Evolutionary conservation across 306 rosid genomes (phyloP).

Genomic region (Comarum palustre): DNA sequence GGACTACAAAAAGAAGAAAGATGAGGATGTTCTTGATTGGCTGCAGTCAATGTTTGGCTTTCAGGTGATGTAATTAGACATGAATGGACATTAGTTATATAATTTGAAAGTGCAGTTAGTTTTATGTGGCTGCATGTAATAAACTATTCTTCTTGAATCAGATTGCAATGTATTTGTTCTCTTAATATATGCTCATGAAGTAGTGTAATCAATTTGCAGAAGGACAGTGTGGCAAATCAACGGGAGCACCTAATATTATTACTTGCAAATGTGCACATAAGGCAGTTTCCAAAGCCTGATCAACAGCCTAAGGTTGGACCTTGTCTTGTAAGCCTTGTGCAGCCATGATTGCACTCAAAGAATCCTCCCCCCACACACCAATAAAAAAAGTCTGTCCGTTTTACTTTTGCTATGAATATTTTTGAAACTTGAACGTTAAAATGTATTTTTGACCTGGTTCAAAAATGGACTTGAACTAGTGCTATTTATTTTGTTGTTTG

Average conservation of each 20-base stretch:
- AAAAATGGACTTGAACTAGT: neutral
- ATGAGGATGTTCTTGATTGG: constrained; percentile 96
- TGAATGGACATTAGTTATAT: neutral
- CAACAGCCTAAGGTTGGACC: constrained; percentile 93
- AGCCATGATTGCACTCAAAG: neutral
- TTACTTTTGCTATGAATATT: neutral
- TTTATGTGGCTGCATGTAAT: constrained; percentile 8
- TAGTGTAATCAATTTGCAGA: constrained; percentile 43
- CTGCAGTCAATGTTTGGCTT: constrained; percentile 94
- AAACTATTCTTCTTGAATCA: neutral
- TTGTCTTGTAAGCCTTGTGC: neutral
- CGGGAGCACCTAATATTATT: constrained; percentile 89
- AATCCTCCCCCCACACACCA: neutral
- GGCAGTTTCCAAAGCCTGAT: constrained; percentile 93
- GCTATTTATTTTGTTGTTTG: neutral
- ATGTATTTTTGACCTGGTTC: neutral
- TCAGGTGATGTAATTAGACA: constrained; percentile 55
- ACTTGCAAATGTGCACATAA: constrained; percentile 94
- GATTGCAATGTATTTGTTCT: constrained; percentile 17
- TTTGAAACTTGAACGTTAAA: neutral
- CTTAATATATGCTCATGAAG: constrained; percentile 16
- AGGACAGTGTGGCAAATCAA: constrained; percentile 88
- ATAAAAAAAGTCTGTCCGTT: no score
- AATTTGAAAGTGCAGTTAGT: constrained; percentile 9
- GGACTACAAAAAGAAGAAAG: constrained; percentile 77